Percentiles rank a stretch among this genome's conserved stretches.
phyloP scores from a whole-genome alignment of 2,329 filamentous ascomycete species.

The Colletotrichum sojae region DNA sequence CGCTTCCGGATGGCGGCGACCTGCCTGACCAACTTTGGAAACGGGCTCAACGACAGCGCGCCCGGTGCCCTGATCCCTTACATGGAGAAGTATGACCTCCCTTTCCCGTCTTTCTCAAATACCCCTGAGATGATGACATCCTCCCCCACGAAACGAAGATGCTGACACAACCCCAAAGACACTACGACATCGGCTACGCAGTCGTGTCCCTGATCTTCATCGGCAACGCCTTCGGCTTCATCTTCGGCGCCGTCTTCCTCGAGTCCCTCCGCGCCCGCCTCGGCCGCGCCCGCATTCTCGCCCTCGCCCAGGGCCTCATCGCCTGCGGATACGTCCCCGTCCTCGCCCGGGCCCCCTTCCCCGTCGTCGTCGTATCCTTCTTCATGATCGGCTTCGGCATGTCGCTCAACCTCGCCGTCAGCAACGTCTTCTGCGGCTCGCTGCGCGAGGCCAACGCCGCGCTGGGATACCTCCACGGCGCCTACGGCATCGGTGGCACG shows the following conservation, averaged over 20 bases:
- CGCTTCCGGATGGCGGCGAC: conserved; percentile 76
- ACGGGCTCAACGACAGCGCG: conserved; percentile 81
- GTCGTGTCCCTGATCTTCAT: conserved; percentile 88
- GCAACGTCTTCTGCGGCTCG: conserved; percentile 72
- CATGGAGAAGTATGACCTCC: conserved; percentile 71
- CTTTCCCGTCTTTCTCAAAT: not conserved
- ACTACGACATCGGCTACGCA: conserved; percentile 83
- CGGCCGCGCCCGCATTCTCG: conserved; percentile 76
- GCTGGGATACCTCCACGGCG: conserved; percentile 76
- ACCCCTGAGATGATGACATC: not conserved
- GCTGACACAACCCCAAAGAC: conserved; percentile 50
- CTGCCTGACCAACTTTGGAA: conserved; percentile 76
- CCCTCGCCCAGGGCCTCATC: conserved; percentile 70
- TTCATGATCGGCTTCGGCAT: conserved; percentile 75
- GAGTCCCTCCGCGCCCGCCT: conserved; percentile 73
- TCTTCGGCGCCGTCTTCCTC: conserved; percentile 78
- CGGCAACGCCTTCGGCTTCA: conserved; percentile 82
- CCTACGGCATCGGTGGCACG: conserved; percentile 76
- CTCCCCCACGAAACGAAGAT: not conserved
- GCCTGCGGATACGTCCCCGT: conserved; percentile 75
- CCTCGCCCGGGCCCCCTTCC: conserved; percentile 78
- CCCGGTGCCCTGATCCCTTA: conserved; percentile 86
- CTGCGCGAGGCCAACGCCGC: conserved; percentile 67
- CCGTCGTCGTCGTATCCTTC: conserved; percentile 76
- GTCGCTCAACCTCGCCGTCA: conserved; percentile 69